Base-by-base conservation (phyloP, 164 flowering plant species). In the Dillenia turbinata region DNA sequence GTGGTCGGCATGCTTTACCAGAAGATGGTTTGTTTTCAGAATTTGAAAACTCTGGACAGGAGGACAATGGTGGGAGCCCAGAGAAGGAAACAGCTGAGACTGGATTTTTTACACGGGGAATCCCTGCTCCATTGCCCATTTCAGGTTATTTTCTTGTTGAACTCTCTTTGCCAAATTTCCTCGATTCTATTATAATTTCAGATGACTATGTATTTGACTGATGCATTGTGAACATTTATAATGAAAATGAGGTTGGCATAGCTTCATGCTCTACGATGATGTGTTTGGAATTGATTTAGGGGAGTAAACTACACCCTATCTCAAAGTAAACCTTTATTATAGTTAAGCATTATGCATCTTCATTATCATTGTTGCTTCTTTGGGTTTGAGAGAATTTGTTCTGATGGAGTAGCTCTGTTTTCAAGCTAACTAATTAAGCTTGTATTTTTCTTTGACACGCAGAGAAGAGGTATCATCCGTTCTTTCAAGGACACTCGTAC, bases 21-120 rank as follows among this genome's bases (percentile, higher is more conserved):
- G 90, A 85, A 14, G 95, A 86, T 33, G 91, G 87, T 0, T 46
- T 88, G 72, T 85, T 83, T 66, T 83, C 92, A 10, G 92, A 90
- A 60, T 82, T 77, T 22, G 86, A 75, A 61, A 75, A 70, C 17
- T 64, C 59, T 19, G 64, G 63, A 16, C 62, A 64, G 44, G 88
- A 79, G 14, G 85, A 81, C 16, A 69, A 52, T 1, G 75, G 57
- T 1, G 74, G 64, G 46, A 69, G 73, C 49, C 70, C 76, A 49
- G 77, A 57, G 49, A 70, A 75, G 68, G 79, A 55, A 33, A 66
- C 56, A 43, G 52, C 24, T 43, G 57, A 24, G 12, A 61, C 19
- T 45, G 62, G 45, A 9, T 58, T 22, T 56, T 63, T 59, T 14
- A 19, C 52, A 7, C 53, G 49, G 19, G 43, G 61, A 3, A 52